Evolutionary conservation across 2,329 filamentous ascomycete genomes (phyloP).

Genomic region (Plenodomus lindquistii): DNA sequence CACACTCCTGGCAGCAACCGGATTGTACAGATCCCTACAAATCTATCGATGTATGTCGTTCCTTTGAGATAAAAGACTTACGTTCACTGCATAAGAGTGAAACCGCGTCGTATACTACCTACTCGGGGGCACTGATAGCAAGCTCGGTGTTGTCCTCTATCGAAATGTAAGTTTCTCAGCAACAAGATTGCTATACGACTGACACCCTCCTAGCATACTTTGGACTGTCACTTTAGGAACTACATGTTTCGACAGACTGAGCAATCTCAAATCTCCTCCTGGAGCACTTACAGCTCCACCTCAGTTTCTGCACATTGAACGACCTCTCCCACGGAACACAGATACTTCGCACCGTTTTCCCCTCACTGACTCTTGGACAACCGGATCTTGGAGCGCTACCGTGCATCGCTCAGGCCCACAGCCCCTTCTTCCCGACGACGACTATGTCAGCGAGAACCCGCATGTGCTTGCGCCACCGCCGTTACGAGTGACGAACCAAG

Average conservation of each 20-base stretch:
- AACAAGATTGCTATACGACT: neutral
- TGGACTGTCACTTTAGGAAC: constrained; percentile 8
- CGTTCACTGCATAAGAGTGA: constrained; percentile 10
- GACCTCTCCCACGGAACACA: neutral
- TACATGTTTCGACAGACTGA: neutral
- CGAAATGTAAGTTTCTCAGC: constrained; percentile 27
- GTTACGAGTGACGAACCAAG: no score
- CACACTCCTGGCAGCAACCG: constrained; percentile 20
- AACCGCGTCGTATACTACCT: constrained; percentile 17
- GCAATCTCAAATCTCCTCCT: neutral
- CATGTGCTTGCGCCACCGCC: neutral
- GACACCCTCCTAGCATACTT: constrained; percentile 5
- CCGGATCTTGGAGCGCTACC: neutral
- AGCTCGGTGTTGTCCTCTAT: constrained; percentile 29
- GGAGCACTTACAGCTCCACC: neutral
- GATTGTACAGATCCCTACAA: constrained; percentile 11
- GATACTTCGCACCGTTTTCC: neutral
- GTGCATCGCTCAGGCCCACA: neutral
- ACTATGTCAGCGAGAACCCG: neutral
- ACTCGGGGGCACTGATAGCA: constrained; percentile 28
- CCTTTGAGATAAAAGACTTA: constrained; percentile 11
- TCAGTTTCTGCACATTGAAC: neutral
- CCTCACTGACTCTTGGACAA: neutral
- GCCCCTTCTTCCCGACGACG: neutral
- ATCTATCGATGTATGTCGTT: constrained; percentile 14